Evolutionary conservation across 2,329 filamentous ascomycete species (phyloP), one percentile per base, ranked within the genome.

Genomic region (Emergomyces africanus): DNA sequence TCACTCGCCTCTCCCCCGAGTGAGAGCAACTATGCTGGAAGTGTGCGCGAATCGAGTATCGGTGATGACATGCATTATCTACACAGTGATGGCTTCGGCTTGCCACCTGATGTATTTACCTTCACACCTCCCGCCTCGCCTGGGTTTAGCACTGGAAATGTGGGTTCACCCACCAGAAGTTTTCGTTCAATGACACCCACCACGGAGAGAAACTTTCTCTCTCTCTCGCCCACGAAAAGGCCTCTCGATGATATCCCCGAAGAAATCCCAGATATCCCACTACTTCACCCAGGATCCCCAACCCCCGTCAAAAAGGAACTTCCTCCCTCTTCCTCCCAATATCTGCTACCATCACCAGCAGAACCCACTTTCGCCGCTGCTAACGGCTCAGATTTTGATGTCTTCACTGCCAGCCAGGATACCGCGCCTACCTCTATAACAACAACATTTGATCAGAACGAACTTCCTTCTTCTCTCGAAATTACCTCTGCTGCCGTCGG

Each of bases 61-160:
- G 64, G 68, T 39, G 69, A 72, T 28, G 67, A 70, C 44, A 66
- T 66, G 59, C 61, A 65, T n/a, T 64, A 68, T 30, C 67, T 72
- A 54, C 60, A 64, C 49, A 65, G 66, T 42, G 64, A 66, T n/a
- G 66, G 68, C n/a, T 71, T 70, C 57, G 66, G 69, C 33, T 62
- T 75, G 46, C 69, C 72, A 5, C 71, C 73, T 0, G 72, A 73
- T 56, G 68, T 70, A 35, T 77, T 78, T 57, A 74, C 75, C 2
- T 77, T 73, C 60, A 79, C 77, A 3, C 77, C 77, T 35, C 76
- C 77, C 3, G 69, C 74, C 5, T 78, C 77, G 30, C 77, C 77
- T 12, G 72, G 72, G 14, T 70, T 70, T 61, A 74, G 69, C 57
- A 71, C 69, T 20, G 69, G 70, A 46, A 71, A 73, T 62, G 69